phyloP scores from a whole-genome alignment of 108 stramenopile species.

The Thalassiosira profunda region DNA sequence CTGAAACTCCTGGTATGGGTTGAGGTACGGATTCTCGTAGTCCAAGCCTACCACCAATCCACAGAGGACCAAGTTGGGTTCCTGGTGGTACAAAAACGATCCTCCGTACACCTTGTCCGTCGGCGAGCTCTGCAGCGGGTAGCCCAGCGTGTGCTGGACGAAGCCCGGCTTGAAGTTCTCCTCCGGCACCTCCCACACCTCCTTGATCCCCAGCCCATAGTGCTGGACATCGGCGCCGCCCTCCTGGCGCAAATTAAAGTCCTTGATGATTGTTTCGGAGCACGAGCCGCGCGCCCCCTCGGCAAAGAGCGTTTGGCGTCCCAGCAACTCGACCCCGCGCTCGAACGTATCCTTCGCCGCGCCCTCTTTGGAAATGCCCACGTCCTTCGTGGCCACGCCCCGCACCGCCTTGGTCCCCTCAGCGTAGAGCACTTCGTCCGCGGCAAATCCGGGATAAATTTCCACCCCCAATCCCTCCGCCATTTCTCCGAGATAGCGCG shows the following conservation, averaged over 20 bases:
- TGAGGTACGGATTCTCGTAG: conserved; percentile 98
- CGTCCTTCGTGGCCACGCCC: conserved; percentile 98
- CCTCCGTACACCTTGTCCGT: conserved; percentile 92
- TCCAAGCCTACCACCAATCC: conserved; percentile 98
- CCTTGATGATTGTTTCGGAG: conserved; percentile 91
- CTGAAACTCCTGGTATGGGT: conserved; percentile 99
- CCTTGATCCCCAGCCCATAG: conserved; percentile 99
- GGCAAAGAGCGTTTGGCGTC: conserved; percentile 97
- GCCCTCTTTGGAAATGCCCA: conserved; percentile 96
- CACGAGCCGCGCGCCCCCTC: conserved; percentile 98
- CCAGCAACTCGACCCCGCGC: conserved; percentile 96
- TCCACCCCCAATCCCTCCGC: conserved; percentile 99
- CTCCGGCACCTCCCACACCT: conserved; percentile 98
- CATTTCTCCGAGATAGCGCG: conserved; percentile 93
- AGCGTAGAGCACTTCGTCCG: conserved; percentile 91
- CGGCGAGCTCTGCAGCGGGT: conserved; percentile 86
- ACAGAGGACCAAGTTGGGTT: conserved; percentile 94
- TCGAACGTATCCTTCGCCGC: conserved; percentile 93
- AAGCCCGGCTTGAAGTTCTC: conserved; percentile 93
- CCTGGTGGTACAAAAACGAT: conserved; percentile 96
- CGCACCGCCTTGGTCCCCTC: conserved; percentile 59
- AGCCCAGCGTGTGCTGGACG: conserved; percentile 99
- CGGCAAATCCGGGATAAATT: conserved; percentile 98
- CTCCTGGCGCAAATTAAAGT: conserved; percentile 86
- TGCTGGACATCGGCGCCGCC: conserved; percentile 85